A percentile compares a stretch with the other conserved stretches of the same genome.
Conservation (phyloP, 2,329 filamentous ascomycete species). For the Tothia fuscella region DNA sequence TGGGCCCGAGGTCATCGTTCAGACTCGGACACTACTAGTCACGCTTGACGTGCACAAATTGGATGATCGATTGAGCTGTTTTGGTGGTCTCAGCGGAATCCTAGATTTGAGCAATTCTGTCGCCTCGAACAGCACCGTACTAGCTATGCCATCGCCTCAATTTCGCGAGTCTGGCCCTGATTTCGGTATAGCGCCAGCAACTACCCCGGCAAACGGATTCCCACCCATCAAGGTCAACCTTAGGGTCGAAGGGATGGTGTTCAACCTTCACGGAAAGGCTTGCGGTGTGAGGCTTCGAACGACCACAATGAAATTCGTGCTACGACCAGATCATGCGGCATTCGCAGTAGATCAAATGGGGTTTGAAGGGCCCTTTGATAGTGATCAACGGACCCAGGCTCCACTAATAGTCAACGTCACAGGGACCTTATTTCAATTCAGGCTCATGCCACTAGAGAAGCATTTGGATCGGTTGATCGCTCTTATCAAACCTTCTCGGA, state of each 20-base stretch:
- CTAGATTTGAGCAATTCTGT: slow-evolving; percentile 80
- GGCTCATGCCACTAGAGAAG: slow-evolving; percentile 58
- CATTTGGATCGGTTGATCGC: slow-evolving; percentile 75
- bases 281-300: slow-evolving; percentile 65
- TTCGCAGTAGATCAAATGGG: slow-evolving; percentile 65
- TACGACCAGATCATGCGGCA: slow-evolving; percentile 59
- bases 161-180: slow-evolving; percentile 30
- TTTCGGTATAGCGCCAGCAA: slow-evolving; percentile 36
- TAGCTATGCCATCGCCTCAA: slow-evolving; percentile 19
- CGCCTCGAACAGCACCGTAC: slow-evolving; percentile 53
- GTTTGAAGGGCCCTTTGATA: slow-evolving; percentile 49
- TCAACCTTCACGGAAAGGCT: slow-evolving; percentile 65
- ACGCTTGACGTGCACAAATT: slow-evolving; percentile 66
- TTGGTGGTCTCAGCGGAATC: slow-evolving; percentile 84
- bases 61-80: slow-evolving; percentile 78
- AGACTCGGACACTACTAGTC: slow-evolving; percentile 65
- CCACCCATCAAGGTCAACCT: slow-evolving; percentile 54
- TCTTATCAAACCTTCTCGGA: slow-evolving; percentile 81
- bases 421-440: slow-evolving; percentile 60
- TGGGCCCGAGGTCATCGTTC: slow-evolving; percentile 38
- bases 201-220: slow-evolving; percentile 11
- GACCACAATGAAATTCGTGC: slow-evolving; percentile 70
- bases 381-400: slow-evolving; percentile 57
- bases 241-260: slow-evolving; percentile 61
- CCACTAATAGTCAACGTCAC: slow-evolving; percentile 48